Evolutionary conservation across 345 rosid species (phyloP).

Genomic region (Ceriops zippeliana): DNA sequence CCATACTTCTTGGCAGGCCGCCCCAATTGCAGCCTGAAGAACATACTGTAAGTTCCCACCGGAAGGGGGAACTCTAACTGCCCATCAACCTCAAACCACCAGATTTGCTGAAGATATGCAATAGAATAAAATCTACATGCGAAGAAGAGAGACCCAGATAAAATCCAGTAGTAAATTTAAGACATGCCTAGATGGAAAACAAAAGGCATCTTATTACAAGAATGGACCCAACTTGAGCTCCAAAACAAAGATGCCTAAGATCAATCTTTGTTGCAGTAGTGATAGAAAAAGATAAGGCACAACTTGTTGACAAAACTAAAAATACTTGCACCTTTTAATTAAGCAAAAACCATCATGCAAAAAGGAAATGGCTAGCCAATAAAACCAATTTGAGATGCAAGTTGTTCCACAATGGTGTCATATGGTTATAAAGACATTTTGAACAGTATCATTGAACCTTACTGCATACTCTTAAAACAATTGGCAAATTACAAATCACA

Average conservation of each 20-base stretch:
- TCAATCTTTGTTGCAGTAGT: background rate
- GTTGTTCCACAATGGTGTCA: too few species aligned
- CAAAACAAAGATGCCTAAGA: background rate
- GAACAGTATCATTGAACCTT: too few species aligned
- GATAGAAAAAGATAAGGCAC: background rate
- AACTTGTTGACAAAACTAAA: background rate
- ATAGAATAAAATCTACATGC: conserved; percentile 52
- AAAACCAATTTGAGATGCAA: too few species aligned
- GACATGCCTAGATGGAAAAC: background rate
- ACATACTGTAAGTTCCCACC: conserved; percentile 62
- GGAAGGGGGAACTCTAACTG: conserved; percentile 75
- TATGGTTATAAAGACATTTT: too few species aligned
- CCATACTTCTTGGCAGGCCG: conserved; percentile 57
- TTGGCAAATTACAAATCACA: too few species aligned
- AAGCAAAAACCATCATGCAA: too few species aligned
- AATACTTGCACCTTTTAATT: background rate
- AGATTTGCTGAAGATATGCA: conserved; percentile 88
- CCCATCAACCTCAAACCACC: conserved; percentile 96
- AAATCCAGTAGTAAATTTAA: conserved; percentile 11
- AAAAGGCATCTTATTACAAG: background rate
- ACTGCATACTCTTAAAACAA: too few species aligned
- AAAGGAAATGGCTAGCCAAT: too few species aligned
- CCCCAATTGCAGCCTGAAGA: conserved; percentile 77
- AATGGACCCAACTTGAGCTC: background rate
- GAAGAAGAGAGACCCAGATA: conserved; percentile 14